Conservation (phyloP, 106 monocot species). For the Dendrobium huoshanense region DNA sequence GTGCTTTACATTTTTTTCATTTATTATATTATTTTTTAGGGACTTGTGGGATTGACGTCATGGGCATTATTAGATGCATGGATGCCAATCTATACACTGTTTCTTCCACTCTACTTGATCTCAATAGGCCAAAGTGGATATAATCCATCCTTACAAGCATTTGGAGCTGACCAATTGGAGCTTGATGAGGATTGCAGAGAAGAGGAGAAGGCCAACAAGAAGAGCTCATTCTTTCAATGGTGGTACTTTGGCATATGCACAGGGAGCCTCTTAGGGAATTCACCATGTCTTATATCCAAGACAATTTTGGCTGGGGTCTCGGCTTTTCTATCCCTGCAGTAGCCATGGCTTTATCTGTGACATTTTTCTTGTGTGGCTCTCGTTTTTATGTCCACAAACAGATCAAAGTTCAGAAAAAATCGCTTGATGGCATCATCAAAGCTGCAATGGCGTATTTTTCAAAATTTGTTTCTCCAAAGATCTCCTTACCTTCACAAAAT, state of each 20-base stretch:
- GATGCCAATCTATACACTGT: conserved; percentile 62
- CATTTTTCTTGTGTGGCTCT: conserved; percentile 44
- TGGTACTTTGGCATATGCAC: conserved; percentile 96
- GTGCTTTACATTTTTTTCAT: not conserved
- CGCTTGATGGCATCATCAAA: conserved; percentile 20
- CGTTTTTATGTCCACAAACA: conserved; percentile 40
- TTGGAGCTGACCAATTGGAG: conserved; percentile 82
- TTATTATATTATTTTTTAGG: conserved; percentile 25
- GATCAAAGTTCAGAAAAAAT: not conserved
- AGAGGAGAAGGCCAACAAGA: conserved; percentile 29
- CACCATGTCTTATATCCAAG: conserved; percentile 89
- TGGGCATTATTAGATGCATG: conserved; percentile 62
- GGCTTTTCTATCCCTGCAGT: conserved; percentile 71
- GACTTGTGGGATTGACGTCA: conserved; percentile 60
- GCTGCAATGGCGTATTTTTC: conserved; percentile 14
- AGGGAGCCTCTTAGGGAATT: conserved; percentile 80
- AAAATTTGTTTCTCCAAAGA: conserved; percentile 5
- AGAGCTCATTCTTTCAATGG: conserved; percentile 88
- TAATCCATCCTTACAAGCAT: conserved; percentile 95
- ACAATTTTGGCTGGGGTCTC: conserved; percentile 64
- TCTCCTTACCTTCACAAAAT: conserved; percentile 22
- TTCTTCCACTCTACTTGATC: conserved; percentile 84
- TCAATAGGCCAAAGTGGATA: conserved; percentile 83
- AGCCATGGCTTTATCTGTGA: conserved; percentile 56
- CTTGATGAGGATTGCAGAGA: conserved; percentile 35